These are phyloP conservation scores for Reutealis trisperma DNA, from an alignment of 345 rosid species.

Conservation along the genomic window DNA sequence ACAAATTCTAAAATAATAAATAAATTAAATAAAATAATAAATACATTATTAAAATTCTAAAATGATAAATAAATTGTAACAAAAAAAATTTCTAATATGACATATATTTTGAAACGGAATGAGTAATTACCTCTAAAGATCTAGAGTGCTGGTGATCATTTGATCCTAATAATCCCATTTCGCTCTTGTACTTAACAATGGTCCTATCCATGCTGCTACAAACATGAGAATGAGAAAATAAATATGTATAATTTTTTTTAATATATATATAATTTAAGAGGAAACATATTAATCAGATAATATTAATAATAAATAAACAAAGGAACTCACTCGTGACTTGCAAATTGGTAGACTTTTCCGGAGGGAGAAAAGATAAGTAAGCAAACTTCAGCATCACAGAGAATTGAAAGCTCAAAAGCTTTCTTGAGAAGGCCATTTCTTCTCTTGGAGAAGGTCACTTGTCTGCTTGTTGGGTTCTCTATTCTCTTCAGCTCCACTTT, in stretches of 20 bases:
- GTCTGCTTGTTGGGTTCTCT: slow-evolving; percentile 61
- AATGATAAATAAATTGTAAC: too few relatives aligned
- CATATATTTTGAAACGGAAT: too few relatives aligned
- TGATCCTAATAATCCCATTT: slow-evolving; percentile 39
- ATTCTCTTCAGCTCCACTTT: slow-evolving; percentile 64
- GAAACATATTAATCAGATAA: too few relatives aligned
- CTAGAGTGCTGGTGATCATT: slow-evolving; percentile 14
- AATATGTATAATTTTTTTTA: too few relatives aligned
- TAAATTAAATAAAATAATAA: too few relatives aligned
- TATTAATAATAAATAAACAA: neutral
- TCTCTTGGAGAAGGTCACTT: slow-evolving; percentile 69
- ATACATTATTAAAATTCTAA: too few relatives aligned
- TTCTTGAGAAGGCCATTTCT: slow-evolving; percentile 62
- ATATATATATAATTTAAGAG: neutral
- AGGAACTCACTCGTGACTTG: slow-evolving; percentile 48
- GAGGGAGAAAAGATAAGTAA: slow-evolving; percentile 53
- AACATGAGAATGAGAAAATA: neutral
- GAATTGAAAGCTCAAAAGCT: slow-evolving; percentile 66
- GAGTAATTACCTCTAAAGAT: slow-evolving; percentile 41
- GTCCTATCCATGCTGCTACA: slow-evolving; percentile 49
- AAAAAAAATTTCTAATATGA: too few relatives aligned
- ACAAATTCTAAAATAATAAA: too few relatives aligned
- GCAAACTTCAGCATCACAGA: slow-evolving; percentile 67
- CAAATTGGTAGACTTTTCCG: slow-evolving; percentile 52
- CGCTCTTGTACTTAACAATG: slow-evolving; percentile 42